Evolutionary conservation across 768 basidiomycete species (phyloP), one percentile per base, ranked within the genome.

Genomic region (Pisolithus sp.): DNA sequence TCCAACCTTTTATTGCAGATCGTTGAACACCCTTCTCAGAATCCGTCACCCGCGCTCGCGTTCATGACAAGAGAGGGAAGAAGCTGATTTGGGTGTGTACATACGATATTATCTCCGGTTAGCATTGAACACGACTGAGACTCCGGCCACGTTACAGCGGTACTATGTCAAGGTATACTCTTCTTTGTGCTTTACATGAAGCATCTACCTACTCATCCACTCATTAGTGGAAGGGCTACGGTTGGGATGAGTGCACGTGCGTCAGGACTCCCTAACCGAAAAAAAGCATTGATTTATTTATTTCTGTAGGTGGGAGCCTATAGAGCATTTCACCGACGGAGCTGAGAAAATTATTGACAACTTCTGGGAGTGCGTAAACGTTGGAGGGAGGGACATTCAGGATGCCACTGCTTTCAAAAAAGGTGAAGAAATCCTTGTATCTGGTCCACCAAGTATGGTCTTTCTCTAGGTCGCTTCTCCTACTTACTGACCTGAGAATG

Each of bases 261-360:
- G 82, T 72, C 13, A 26, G 48, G 42, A 41, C 46, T 34, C 51
- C 28, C 50, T 49, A 43, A 23, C 24, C 26, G 23, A 13, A 23
- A 21, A 13, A 23, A 23, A 34, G 13, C 49, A 24, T 48, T 56
- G 7, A 53, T 41, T 20, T 48, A 59, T 51, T 20, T n/a, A n/a
- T 45, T 37, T 42, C 51, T 41, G 36, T 49, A 87, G 85, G 9
- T 87, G 85, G 85, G 86, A 88, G 57, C 85, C 86, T 8, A 62
- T 69, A 7, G 71, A 77, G 48, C 83, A 82, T 8, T 86, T 88
- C 53, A 63, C 61, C 15, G 76, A 65, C 7, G 75, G 71, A 9
- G 83, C 84, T 0, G 78, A 82, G 56, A 72, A 81, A 46, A 71
- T 86, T 15, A 36, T 76, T 8, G 59, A 66, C 15, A 26, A 54